Conservation (phyloP, 495 filamentous ascomycete genomes). For the Talaromyces trachyspermus region DNA sequence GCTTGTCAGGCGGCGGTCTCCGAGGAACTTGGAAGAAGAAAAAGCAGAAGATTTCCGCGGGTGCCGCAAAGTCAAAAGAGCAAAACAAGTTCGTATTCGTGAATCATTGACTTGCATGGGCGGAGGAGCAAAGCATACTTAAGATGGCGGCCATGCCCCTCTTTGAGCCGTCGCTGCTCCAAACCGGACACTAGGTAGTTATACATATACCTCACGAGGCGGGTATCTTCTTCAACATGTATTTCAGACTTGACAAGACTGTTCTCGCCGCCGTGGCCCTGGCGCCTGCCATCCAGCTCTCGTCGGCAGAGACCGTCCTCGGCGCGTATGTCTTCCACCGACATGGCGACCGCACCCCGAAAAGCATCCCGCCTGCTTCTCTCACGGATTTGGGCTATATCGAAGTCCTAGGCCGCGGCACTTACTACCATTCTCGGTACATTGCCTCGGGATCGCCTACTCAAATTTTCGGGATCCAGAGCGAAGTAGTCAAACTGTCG, state of each 20-base stretch:
- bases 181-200: neutral
- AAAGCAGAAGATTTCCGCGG: neutral
- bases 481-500: constrained; percentile 46
- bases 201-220: neutral
- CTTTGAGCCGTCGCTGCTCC: neutral
- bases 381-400: constrained; percentile 54
- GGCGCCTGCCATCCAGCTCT: constrained; percentile 4
- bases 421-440: constrained; percentile 57
- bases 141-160: neutral
- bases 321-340: constrained; percentile 58
- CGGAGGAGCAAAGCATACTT: neutral
- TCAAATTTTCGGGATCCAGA: constrained; percentile 50
- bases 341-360: constrained; percentile 57
- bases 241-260: neutral
- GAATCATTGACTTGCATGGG: neutral
- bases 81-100: neutral
- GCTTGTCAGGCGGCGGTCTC: too few species aligned
- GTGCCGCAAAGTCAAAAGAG: too few species aligned
- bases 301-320: constrained; percentile 44
- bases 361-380: constrained; percentile 42
- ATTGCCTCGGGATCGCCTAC: constrained; percentile 39
- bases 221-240: neutral
- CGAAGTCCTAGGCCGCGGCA: constrained; percentile 53
- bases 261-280: constrained; percentile 1
- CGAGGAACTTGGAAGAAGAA: too few species aligned